A percentile compares a stretch with the other conserved stretches of the same genome.
These are phyloP conservation scores for Vigna trinervia DNA, from an alignment of 306 rosid species.

Conservation along the genomic window DNA sequence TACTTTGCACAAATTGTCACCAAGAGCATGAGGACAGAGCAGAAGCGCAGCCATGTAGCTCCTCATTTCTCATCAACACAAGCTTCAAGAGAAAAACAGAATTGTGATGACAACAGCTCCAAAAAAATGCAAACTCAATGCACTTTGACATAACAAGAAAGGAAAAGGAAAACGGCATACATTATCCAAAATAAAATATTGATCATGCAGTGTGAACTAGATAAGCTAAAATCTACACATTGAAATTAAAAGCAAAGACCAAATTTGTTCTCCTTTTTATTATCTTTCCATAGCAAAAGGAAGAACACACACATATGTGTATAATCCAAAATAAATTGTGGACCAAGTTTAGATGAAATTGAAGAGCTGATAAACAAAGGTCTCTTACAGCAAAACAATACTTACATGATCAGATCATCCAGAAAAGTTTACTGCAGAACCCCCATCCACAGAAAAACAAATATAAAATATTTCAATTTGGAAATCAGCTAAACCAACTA, in stretches of 20 bases:
- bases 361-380: neutral
- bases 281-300: neutral
- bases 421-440: neutral
- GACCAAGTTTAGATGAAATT: neutral
- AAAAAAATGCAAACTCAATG: constrained; percentile 11
- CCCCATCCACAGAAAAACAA: constrained; percentile 1
- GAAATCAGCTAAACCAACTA: neutral
- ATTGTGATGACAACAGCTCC: constrained; percentile 1
- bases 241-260: neutral
- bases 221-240: neutral
- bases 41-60: constrained; percentile 29
- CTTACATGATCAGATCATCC: neutral
- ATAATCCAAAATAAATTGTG: constrained; percentile 1
- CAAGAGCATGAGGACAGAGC: constrained; percentile 19
- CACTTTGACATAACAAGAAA: constrained; percentile 13
- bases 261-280: neutral
- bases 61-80: constrained; percentile 51
- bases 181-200: neutral
- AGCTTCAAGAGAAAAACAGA: constrained; percentile 47
- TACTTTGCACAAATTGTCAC: constrained; percentile 17
- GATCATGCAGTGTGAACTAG: neutral
- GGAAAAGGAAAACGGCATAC: neutral
- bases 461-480: constrained; percentile 3
- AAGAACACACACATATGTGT: neutral
- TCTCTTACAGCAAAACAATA: neutral